Percentiles rank a stretch among this genome's conserved stretches.
phyloP scores from a whole-genome alignment of 345 rosid species.

The Kernera saxatilis region DNA sequence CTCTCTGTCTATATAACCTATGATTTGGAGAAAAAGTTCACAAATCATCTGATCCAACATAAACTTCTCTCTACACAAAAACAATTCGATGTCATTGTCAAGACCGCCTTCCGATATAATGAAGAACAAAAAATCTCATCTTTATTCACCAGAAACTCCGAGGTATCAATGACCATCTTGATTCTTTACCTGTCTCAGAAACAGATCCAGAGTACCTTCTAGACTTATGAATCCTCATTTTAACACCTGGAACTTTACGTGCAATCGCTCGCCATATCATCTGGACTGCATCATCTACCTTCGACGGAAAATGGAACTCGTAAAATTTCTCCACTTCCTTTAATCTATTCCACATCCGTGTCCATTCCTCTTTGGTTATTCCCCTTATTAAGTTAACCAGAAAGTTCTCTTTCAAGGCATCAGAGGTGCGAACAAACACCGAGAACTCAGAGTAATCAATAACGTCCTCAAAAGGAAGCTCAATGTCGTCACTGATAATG shows the following conservation, averaged over 20 bases:
- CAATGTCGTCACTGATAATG: constrained; percentile 90
- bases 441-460: constrained; percentile 92
- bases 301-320: constrained; percentile 72
- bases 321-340: constrained; percentile 57
- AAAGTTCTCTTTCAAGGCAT: constrained; percentile 68
- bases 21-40: constrained; percentile 14
- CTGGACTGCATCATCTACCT: constrained; percentile 76
- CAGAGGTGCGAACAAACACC: constrained; percentile 73
- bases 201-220: constrained; percentile 41
- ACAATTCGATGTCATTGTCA: constrained; percentile 8
- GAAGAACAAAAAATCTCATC: background rate
- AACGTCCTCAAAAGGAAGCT: constrained; percentile 90
- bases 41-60: constrained; percentile 1
- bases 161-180: constrained; percentile 35
- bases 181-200: constrained; percentile 13
- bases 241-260: constrained; percentile 63
- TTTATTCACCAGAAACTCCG: constrained; percentile 50
- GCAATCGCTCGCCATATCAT: constrained; percentile 95
- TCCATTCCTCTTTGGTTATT: constrained; percentile 71
- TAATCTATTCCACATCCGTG: constrained; percentile 64
- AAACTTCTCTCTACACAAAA: constrained; percentile 27
- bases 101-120: background rate
- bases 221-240: constrained; percentile 62
- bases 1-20: constrained; percentile 11
- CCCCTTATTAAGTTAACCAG: constrained; percentile 59